phyloP scores from a whole-genome alignment of 352 stramenopile genomes.

The Sclerospora graminicola region DNA sequence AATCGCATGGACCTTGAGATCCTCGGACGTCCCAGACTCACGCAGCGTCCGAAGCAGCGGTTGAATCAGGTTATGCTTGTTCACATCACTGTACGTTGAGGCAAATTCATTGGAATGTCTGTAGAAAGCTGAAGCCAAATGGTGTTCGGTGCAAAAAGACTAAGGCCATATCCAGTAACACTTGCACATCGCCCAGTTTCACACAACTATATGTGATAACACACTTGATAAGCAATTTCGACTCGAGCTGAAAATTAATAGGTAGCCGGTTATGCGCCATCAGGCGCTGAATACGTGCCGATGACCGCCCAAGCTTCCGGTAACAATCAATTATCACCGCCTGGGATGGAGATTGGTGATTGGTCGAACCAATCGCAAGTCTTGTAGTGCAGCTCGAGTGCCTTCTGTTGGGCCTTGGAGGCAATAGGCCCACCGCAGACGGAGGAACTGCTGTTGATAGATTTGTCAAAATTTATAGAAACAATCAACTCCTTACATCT shows the following conservation, averaged over 20 bases:
- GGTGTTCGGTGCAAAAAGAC: conserved; percentile 91
- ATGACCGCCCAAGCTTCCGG: conserved; percentile 91
- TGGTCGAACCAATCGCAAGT: conserved; percentile 86
- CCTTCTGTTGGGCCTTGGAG: conserved; percentile 75
- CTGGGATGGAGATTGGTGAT: conserved; percentile 85
- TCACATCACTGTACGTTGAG: conserved; percentile 32
- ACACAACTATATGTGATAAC: conserved; percentile 90
- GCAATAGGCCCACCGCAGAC: conserved; percentile 34
- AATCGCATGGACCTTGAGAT: conserved; percentile 89
- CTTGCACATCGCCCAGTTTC: conserved; percentile 90
- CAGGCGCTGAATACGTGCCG: conserved; percentile 64
- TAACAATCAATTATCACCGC: conserved; percentile 88
- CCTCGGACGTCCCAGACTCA: conserved; percentile 55
- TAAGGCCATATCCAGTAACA: conserved; percentile 92
- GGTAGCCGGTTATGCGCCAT: conserved; percentile 64
- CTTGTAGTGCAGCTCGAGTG: conserved; percentile 92
- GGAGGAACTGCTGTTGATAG: conserved; percentile 5
- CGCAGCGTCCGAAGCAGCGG: conserved; percentile 86
- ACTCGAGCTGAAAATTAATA: conserved; percentile 93
- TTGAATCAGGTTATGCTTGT: conserved; percentile 82
- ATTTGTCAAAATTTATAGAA: too few species aligned
- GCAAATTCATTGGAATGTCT: conserved; percentile 87
- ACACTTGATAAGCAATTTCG: conserved; percentile 90
- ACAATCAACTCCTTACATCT: too few species aligned
- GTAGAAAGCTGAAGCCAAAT: conserved; percentile 92